A percentile compares a stretch with the other conserved stretches of the same genome.
Evolutionary conservation across 192 early-diverging fungal species (phyloP).

Genomic region (Coemansia aciculifera): DNA sequence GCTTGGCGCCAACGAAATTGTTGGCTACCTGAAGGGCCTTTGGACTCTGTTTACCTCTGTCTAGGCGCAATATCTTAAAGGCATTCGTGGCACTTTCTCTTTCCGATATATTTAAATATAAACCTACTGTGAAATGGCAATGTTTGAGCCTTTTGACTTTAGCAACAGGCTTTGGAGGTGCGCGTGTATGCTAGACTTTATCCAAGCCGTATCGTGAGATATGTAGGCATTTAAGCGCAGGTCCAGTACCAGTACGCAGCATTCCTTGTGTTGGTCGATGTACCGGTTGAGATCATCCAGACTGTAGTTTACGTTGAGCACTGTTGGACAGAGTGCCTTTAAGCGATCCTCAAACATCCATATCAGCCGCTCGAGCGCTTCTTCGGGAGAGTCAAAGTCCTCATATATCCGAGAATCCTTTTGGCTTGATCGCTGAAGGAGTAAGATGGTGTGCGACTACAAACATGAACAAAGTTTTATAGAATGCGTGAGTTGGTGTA

Average conservation of each 20-base stretch:
- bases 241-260: constrained; percentile 19
- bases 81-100: background rate
- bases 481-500: background rate
- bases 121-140: background rate
- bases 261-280: constrained; percentile 42
- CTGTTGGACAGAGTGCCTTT: constrained; percentile 27
- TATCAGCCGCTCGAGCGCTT: constrained; percentile 37
- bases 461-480: background rate
- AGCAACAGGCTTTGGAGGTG: constrained; percentile 5
- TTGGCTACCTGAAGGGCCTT: constrained; percentile 88
- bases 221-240: constrained; percentile 9
- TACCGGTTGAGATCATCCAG: constrained; percentile 42
- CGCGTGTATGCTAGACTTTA: constrained; percentile 16
- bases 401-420: constrained; percentile 24
- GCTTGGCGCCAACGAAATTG: constrained; percentile 93
- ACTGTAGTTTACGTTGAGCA: constrained; percentile 35
- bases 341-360: constrained; percentile 38
- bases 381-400: constrained; percentile 19
- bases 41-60: constrained; percentile 74
- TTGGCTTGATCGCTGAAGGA: constrained; percentile 23
- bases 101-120: background rate
- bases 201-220: constrained; percentile 15
- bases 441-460: constrained; percentile 27
- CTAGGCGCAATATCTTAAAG: constrained; percentile 32
- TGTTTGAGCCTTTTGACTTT: background rate